Evolutionary conservation across 805 yeast species (phyloP).

Genomic region (Metschnikowia vanudenii): DNA sequence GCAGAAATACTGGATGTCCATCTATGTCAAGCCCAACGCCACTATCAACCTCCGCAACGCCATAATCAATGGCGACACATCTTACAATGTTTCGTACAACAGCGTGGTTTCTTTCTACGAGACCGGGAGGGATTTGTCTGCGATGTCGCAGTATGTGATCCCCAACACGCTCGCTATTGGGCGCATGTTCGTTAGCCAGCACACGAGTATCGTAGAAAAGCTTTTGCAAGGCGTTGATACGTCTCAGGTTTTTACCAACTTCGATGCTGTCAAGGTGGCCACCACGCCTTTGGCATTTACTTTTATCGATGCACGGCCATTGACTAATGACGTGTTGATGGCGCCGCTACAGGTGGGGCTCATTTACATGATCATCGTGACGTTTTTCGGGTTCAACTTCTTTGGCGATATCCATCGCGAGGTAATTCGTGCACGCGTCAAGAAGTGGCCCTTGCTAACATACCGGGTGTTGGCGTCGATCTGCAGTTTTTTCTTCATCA

Average conservation of each 20-base stretch:
- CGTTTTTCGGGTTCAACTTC: conserved; percentile 70
- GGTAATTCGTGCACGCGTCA: conserved; percentile 44
- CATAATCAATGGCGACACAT: conserved; percentile 33
- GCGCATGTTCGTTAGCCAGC: conserved; percentile 26
- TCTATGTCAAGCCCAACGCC: conserved; percentile 52
- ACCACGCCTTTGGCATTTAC: conserved; percentile 36
- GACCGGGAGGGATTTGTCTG: conserved; percentile 60
- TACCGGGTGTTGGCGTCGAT: conserved; percentile 54
- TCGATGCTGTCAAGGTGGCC: conserved; percentile 20
- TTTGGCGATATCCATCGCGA: conserved; percentile 52
- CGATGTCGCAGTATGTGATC: conserved; percentile 41
- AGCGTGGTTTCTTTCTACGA: conserved; percentile 49
- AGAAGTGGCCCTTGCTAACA: conserved; percentile 44
- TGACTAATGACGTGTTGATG: conserved; percentile 45
- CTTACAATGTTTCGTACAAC: conserved; percentile 28
- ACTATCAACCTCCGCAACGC: conserved; percentile 40
- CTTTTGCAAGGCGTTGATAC: conserved; percentile 16
- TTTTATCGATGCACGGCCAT: conserved; percentile 50
- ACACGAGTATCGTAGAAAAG: conserved; percentile 22
- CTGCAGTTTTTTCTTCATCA: conserved; percentile 53
- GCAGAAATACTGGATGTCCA: conserved; percentile 62
- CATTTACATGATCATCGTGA: conserved; percentile 65
- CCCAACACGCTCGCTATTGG: conserved; percentile 44
- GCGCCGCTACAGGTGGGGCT: conserved; percentile 78
- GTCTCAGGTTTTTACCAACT: conserved; percentile 14